Base-by-base conservation (phyloP, 2,329 filamentous ascomycete genomes). In the Claviceps pazoutovae region DNA sequence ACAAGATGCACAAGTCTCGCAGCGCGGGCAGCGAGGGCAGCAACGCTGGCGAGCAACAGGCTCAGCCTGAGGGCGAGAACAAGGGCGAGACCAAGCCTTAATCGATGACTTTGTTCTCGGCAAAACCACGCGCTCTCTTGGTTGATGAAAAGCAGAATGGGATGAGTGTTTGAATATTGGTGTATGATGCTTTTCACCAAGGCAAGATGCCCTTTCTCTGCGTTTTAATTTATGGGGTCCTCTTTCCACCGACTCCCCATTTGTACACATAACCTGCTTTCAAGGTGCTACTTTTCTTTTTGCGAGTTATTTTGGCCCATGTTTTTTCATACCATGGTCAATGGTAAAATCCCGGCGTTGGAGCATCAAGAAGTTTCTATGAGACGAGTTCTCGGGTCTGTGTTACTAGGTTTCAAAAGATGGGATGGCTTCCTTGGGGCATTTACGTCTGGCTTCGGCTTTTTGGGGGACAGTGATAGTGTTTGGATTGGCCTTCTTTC, bases 1-100 rank as follows among this genome's bases (percentile, higher is more conserved):
- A 97, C 78, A 96, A 97, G 86, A 95, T 98, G 88, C 91, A 98
- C 86, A 94, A 95, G 80, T 88, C 91, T 61, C 84, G 88, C 62
- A 70, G 73, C 61, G 86, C 90, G 75, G 16, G 11, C 30, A 43
- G 11, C 41, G 9, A 43, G 41, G 76, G 75, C 61, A 69, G 74
- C 64, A 69, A 74, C 64, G 58, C 62, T 54, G 71, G 75, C 66
- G 71, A 79, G 66, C 71, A 78, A 71, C 69, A 71, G 9, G 30
- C 30, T 34, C 30, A 34, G 62, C 64, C 78, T 55, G 82, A 86
- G 68, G 82, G 76, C 59, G 82, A 89, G 75, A 86, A 86, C 78
- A 89, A 89, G 81, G 78, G 76, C 58, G 80, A 84, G 71, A 77
- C 73, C 73, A 83, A 83, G 78, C 77, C 77, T 62, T 81, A 78